Percentiles rank a stretch among this genome's conserved stretches.
These are phyloP conservation scores for Hypholoma fasciculare DNA, from an alignment of 768 basidiomycete genomes.

Conservation along the genomic window DNA sequence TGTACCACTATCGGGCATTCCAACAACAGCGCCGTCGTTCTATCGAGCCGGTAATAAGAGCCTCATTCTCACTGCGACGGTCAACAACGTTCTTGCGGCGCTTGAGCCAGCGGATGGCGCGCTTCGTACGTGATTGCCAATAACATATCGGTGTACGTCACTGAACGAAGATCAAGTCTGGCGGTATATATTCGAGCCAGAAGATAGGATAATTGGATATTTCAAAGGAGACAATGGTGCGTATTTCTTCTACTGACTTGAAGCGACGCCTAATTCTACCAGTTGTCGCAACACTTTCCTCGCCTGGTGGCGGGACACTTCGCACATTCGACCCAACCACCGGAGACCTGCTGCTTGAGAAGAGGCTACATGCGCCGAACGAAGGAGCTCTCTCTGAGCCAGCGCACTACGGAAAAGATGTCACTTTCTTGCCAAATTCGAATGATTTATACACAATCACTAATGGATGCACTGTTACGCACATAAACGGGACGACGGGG, in stretches of 20 bases:
- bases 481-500: slow-evolving; percentile 52
- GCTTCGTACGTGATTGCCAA: slow-evolving; percentile 52
- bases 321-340: slow-evolving; percentile 65
- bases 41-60: slow-evolving; percentile 41
- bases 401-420: slow-evolving; percentile 51
- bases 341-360: slow-evolving; percentile 70
- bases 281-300: slow-evolving; percentile 78
- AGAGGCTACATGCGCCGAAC: slow-evolving; percentile 49
- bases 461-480: slow-evolving; percentile 59
- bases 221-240: slow-evolving; percentile 57
- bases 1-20: slow-evolving; percentile 56
- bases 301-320: slow-evolving; percentile 66
- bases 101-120: slow-evolving; percentile 67
- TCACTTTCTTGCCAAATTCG: slow-evolving; percentile 36
- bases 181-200: slow-evolving; percentile 74
- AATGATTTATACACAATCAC: slow-evolving; percentile 51
- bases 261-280: not conserved
- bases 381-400: slow-evolving; percentile 51
- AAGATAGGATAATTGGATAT: slow-evolving; percentile 69
- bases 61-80: slow-evolving; percentile 65
- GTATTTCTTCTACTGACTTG: slow-evolving; percentile 21
- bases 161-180: slow-evolving; percentile 51
- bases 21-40: slow-evolving; percentile 59
- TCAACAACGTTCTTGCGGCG: slow-evolving; percentile 77
- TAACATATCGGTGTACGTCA: not conserved